Percentiles rank a stretch among this genome's conserved stretches.
These are phyloP conservation scores for Pistacia atlantica DNA, from an alignment of 345 rosid species.

Conservation along the genomic window DNA sequence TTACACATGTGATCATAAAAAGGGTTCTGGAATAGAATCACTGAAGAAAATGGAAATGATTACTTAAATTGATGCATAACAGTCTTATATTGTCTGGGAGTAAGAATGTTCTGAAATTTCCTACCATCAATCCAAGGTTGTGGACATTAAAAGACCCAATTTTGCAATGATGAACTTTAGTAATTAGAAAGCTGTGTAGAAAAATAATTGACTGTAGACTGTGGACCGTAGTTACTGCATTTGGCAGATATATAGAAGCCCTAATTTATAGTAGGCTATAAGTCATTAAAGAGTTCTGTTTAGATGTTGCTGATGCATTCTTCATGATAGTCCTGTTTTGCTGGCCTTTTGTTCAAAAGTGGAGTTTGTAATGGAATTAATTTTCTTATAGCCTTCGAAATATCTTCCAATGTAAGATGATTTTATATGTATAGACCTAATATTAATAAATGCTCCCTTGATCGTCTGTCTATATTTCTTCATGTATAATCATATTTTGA, in stretches of 20 bases:
- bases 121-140: not conserved
- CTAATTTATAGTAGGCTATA: no score
- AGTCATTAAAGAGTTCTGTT: no score
- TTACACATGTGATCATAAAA: not conserved
- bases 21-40: slow-evolving; percentile 1
- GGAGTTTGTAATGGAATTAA: not conserved
- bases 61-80: not conserved
- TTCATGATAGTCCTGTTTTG: not conserved
- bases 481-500: no score
- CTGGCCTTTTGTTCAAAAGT: not conserved
- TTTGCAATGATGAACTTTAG: no score
- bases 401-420: no score
- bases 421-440: no score
- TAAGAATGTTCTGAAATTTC: not conserved
- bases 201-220: no score
- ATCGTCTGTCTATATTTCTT: not conserved
- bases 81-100: not conserved
- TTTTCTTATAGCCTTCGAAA: no score
- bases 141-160: not conserved
- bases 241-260: no score
- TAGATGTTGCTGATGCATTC: not conserved
- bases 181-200: no score
- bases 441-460: not conserved
- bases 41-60: not conserved
- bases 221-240: no score